These are phyloP conservation scores for bread wheat (Triticum aestivum) DNA, from an alignment of 176 grass and related monocot species.

Conservation along the genomic window DNA sequence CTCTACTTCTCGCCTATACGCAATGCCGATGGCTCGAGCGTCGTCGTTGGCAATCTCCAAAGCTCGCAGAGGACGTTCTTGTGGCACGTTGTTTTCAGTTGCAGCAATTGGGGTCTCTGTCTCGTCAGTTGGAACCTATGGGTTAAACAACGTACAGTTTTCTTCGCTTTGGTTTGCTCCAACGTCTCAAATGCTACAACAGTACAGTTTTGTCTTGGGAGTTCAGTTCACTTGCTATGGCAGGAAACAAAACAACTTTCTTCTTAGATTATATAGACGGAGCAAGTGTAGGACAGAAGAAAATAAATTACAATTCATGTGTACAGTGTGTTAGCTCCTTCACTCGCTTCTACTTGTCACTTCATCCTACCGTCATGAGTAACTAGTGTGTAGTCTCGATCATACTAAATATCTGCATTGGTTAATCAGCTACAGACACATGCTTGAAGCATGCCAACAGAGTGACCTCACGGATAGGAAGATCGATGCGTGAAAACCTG, in stretches of 20 bases:
- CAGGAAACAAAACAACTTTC: neutral
- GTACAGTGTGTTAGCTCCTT: neutral
- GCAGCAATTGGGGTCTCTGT: too few relatives aligned
- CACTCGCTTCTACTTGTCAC: neutral
- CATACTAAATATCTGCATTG: neutral
- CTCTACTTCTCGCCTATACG: neutral
- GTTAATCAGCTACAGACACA: neutral
- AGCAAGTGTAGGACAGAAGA: neutral
- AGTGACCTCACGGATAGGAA: too few relatives aligned
- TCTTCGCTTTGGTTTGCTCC: neutral
- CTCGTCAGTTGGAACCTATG: neutral
- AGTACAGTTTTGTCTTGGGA: neutral
- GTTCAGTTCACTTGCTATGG: neutral
- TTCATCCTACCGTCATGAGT: neutral
- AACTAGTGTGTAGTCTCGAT: neutral
- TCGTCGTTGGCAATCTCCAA: too few relatives aligned
- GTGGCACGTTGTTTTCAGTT: too few relatives aligned
- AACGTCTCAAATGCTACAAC: neutral
- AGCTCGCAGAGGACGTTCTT: rapidly evolving
- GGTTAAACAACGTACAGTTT: neutral
- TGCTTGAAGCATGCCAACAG: too few relatives aligned
- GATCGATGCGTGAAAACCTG: too few relatives aligned
- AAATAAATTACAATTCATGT: neutral
- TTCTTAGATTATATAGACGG: neutral
- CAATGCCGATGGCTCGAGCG: neutral